Base-by-base conservation (phyloP, 1,284 basidiomycete genomes). In the Phenoliferia sp. region DNA sequence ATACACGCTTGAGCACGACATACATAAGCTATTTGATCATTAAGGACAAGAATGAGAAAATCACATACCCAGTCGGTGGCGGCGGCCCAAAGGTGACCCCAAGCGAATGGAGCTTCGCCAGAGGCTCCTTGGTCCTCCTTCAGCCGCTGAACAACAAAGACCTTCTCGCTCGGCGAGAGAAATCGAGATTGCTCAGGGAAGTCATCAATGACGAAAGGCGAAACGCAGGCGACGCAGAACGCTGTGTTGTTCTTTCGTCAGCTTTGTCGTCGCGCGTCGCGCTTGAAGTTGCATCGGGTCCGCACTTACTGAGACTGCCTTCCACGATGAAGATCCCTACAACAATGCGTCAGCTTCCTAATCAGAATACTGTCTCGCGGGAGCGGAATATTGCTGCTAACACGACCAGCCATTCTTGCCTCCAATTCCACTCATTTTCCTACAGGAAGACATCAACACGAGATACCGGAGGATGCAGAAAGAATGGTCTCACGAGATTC, bases 121-220 rank as follows among this genome's bases (percentile, higher is more conserved):
- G 77, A 75, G 0, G 63, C 39, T 57, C 81, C 81, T 34, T 76
- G 74, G 66, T 82, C 80, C 34, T 74, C 70, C 64, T 73, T 75
- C 55, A 82, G 76, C 35, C 81, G 78, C n/a, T 71, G 62, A 7
- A 80, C 61, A 31, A 81, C 79, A 61, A 77, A 69, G 35, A 76
- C 76, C 29, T 76, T 74, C 74, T 82, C 80, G 0, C 34, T 39
- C 26, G 67, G 62, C 1, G 65, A 35, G 32, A 71, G 63, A 36
- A 69, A 71, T 32, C 70, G 71, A n/a, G 80, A 77, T 36, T 77
- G 69, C 35, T 80, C 80, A 3, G 81, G 81, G 77, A 80, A 81
- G 73, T 82, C 81, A 73, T 79, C 76, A 15, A 81, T 22, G 10
- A 32, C 16, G 76, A 73, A 80, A 78, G 70, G 48, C 5, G 48